Conservation (phyloP, 306 rosid species). For the Oemleria cerasiformis region DNA sequence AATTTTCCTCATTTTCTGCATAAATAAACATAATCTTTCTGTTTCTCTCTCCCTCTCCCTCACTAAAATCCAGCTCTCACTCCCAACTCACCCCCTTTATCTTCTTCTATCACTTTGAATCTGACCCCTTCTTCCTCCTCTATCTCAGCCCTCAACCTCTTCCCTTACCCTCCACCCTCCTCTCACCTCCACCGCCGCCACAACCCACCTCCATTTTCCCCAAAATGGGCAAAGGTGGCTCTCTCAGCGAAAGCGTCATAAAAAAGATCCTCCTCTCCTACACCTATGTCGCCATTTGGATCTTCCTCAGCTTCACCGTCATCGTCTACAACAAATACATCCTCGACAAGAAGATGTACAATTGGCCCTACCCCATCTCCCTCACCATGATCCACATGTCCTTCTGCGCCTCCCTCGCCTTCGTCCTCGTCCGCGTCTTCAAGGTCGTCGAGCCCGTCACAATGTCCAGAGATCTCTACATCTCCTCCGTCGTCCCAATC, state of each 20-base stretch:
- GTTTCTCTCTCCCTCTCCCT: not conserved
- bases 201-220: conserved; percentile 5
- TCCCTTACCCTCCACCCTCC: conserved; percentile 7
- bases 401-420: conserved; percentile 76
- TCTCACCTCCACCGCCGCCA: conserved; percentile 6
- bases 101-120: not conserved
- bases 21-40: not conserved
- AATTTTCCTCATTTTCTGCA: not conserved
- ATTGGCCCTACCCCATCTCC: conserved; percentile 84
- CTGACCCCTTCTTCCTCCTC: conserved; percentile 16
- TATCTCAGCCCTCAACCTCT: conserved; percentile 13
- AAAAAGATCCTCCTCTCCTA: conserved; percentile 77
- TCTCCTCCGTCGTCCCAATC: conserved; percentile 82
- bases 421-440: conserved; percentile 61
- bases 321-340: conserved; percentile 96
- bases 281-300: conserved; percentile 82
- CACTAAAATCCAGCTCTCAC: conserved; percentile 6
- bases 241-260: conserved; percentile 69
- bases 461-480: conserved; percentile 64
- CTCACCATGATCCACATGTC: conserved; percentile 96
- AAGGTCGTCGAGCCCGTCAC: conserved; percentile 67
- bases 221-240: conserved; percentile 72
- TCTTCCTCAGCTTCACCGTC: conserved; percentile 82
- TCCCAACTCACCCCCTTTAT: conserved; percentile 4
- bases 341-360: conserved; percentile 91